Conservation (phyloP, 495 filamentous ascomycete genomes). For the Clohesyomyces aquaticus region DNA sequence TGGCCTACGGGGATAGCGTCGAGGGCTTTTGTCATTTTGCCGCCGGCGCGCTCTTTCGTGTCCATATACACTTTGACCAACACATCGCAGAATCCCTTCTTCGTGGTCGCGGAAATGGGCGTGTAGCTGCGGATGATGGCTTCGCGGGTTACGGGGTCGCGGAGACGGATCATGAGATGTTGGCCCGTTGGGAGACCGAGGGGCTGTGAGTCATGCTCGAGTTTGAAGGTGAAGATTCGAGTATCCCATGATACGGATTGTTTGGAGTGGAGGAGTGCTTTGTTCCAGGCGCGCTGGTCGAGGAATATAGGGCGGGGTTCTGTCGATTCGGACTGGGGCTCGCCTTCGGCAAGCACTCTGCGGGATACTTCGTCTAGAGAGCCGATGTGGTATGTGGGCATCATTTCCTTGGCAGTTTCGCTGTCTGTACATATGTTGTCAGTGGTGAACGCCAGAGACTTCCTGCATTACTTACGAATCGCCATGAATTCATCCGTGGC, state of each 20-base stretch:
- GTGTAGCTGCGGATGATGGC: slow-evolving; percentile 87
- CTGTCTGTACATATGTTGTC: slow-evolving; percentile 64
- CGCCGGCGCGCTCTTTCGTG: slow-evolving; percentile 61
- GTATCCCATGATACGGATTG: slow-evolving; percentile 77
- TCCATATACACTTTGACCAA: slow-evolving; percentile 87
- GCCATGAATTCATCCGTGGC: slow-evolving; percentile 92
- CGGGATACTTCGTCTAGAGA: slow-evolving; percentile 65
- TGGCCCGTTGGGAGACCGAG: slow-evolving; percentile 86
- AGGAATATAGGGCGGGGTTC: slow-evolving; percentile 67
- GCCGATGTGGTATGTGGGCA: slow-evolving; percentile 86
- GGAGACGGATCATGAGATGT: slow-evolving; percentile 84
- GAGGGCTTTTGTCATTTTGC: slow-evolving; percentile 83
- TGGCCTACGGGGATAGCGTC: slow-evolving; percentile 72
- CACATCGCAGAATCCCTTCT: slow-evolving; percentile 68
- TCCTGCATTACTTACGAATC: slow-evolving; percentile 70
- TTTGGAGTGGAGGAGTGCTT: slow-evolving; percentile 67
- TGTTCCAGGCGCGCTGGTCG: slow-evolving; percentile 70
- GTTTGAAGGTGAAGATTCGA: slow-evolving; percentile 77
- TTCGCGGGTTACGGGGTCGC: slow-evolving; percentile 68
- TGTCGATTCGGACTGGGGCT: slow-evolving; percentile 39
- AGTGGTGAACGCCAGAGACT: not conserved
- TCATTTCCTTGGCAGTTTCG: slow-evolving; percentile 93
- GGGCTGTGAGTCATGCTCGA: slow-evolving; percentile 71
- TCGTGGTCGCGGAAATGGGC: slow-evolving; percentile 69
- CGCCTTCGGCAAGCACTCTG: slow-evolving; percentile 53